A percentile compares a stretch with the other conserved stretches of the same genome.
Evolutionary conservation across 2,329 filamentous ascomycete genomes (phyloP).

Genomic region (Diaporthe sp.): DNA sequence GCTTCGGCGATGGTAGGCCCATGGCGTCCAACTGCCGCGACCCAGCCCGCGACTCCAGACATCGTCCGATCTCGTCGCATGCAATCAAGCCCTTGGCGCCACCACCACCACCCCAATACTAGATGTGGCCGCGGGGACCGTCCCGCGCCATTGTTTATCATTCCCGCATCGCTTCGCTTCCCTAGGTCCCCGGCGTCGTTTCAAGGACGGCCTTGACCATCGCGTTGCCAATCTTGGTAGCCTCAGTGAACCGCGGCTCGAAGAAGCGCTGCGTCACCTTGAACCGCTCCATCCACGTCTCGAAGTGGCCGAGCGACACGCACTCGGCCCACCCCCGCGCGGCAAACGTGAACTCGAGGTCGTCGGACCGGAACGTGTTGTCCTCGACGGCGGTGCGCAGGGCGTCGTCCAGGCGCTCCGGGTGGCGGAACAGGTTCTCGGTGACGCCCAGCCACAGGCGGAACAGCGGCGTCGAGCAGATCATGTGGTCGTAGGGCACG

Average conservation of each 20-base stretch:
- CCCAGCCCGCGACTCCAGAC: background rate
- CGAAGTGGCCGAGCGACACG: conserved; percentile 91
- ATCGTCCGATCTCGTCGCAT: conserved; percentile 8
- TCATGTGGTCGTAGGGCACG: conserved; percentile 99
- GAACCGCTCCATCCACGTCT: conserved; percentile 92
- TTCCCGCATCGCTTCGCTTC: background rate
- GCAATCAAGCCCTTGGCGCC: conserved; percentile 3
- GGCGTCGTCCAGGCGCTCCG: conserved; percentile 83
- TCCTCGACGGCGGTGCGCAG: conserved; percentile 90
- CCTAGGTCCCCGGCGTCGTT: conserved; percentile 65
- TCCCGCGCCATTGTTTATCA: conserved; percentile 3
- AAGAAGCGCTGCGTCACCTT: conserved; percentile 93
- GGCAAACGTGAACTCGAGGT: conserved; percentile 97
- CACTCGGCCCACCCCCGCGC: conserved; percentile 96
- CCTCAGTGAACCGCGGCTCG: conserved; percentile 88
- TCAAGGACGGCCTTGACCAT: conserved; percentile 98
- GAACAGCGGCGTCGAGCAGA: conserved; percentile 97
- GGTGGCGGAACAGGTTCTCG: conserved; percentile 92
- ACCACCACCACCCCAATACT: background rate
- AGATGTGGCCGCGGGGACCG: background rate
- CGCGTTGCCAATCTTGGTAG: conserved; percentile 88
- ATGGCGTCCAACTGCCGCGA: background rate
- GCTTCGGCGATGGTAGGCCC: background rate
- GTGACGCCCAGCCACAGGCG: conserved; percentile 97
- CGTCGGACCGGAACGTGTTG: conserved; percentile 92